Base-by-base conservation (phyloP, 1,284 basidiomycete genomes). In the Papiliotrema flavescens region DNA sequence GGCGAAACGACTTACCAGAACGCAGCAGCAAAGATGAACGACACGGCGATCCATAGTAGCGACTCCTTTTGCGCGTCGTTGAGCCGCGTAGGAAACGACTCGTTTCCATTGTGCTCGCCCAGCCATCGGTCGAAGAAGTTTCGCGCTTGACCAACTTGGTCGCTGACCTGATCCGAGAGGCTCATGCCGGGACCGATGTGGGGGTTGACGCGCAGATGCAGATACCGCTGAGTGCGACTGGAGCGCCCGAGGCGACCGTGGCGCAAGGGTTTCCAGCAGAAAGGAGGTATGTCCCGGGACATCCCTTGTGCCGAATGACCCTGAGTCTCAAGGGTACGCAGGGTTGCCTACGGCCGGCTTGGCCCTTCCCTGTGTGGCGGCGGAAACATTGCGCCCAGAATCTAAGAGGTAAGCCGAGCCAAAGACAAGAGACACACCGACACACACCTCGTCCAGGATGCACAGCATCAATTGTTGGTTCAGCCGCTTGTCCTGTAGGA, bases 401-500 rank as follows among this genome's bases (percentile, higher is more conserved):
- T 49, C 64, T 63, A 39, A 0, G 6, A 20, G 9, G 8, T 28
- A 28, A 34, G 40, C 20, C 17, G 5, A 2, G 20, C 19, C 17
- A 9, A 24, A 53, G 35, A 36, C 9, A 36, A 36, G 9, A 36
- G 35, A 36, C 17, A n/a, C n/a, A n/a, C n/a, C n/a, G n/a, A n/a
- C 11, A 40, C 63, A 55, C 63, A 92, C 89, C 81, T 95, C 92
- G 62, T 96, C 93, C 17, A 92, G 76, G 52, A 96, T 82, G 24
- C 83, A 88, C 71, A 95, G 89, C 20, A 87, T 82, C 49, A 97
- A 85, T 70, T 96, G 92, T 71, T 95, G 90, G 72, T 96, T 97
- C 36, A 98, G 79, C 19, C 94, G 81, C 51, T 86, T 82, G 69
- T 98, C 97, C 74, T 98, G 95, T 44, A 97, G 73, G 0, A 94